Conservation (phyloP, 345 rosid genomes). For the Eucalyptus guilfoylei region DNA sequence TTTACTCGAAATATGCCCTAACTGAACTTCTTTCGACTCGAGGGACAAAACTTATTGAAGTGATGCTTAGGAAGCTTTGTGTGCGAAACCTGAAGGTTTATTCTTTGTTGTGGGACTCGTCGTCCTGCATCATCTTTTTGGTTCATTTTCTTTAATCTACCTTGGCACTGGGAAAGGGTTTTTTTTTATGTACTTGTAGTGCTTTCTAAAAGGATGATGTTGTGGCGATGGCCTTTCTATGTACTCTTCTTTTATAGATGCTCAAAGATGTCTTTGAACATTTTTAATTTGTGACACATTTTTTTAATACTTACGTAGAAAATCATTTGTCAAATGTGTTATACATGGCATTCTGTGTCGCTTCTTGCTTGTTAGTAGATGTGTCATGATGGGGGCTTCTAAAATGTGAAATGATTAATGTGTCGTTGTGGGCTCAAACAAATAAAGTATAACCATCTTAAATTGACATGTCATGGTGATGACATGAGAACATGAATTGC, state of each 20-base stretch:
- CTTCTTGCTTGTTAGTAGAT: not conserved
- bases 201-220: not conserved
- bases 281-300: not conserved
- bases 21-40: not conserved
- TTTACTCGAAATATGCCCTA: not conserved
- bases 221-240: not conserved
- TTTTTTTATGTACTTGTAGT: not conserved
- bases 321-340: not conserved
- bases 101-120: not conserved
- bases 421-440: not conserved
- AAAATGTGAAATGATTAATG: not conserved
- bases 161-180: not conserved
- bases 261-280: not conserved
- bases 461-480: not conserved
- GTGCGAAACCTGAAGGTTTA: not conserved
- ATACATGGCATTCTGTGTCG: not conserved
- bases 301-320: not conserved
- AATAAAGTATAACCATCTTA: not conserved
- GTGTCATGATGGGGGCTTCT: not conserved
- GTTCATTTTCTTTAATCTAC: not conserved
- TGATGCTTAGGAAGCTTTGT: not conserved
- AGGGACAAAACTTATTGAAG: not conserved
- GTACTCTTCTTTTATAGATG: not conserved
- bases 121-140: not conserved
- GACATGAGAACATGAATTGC: not conserved